phyloP scores from a whole-genome alignment of 169 alveolate genomes.

The Plasmodium coatneyi region DNA sequence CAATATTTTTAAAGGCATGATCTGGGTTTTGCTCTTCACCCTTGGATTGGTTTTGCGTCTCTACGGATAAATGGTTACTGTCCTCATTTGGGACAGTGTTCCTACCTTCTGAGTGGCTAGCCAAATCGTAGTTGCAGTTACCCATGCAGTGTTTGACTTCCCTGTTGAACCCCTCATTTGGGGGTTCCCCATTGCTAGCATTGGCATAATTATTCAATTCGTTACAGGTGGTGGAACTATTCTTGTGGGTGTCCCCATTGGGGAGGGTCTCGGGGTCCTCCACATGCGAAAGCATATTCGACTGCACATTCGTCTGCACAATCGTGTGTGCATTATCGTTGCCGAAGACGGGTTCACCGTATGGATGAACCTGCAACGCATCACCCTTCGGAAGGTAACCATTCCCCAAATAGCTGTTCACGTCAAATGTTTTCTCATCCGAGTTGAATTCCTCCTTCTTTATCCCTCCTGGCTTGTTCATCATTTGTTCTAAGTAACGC shows the following conservation, averaged over 20 bases:
- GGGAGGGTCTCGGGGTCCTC: neutral
- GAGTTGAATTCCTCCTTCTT: neutral
- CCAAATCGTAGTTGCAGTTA: neutral
- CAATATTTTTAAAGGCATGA: conserved; percentile 4
- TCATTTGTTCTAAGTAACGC: neutral
- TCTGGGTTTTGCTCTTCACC: neutral
- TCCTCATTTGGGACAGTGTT: neutral
- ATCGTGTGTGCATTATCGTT: neutral
- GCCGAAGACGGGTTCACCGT: neutral
- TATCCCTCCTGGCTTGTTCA: neutral
- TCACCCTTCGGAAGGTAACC: neutral
- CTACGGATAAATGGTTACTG: neutral
- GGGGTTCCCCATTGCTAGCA: neutral
- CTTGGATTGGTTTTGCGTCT: neutral
- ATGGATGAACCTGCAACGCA: neutral
- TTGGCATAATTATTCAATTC: neutral
- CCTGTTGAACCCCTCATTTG: neutral
- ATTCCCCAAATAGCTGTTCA: neutral
- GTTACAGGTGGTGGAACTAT: neutral
- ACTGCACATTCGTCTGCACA: neutral
- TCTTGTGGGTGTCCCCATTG: neutral
- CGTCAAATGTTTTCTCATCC: neutral
- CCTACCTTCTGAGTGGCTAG: neutral
- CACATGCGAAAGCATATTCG: neutral
- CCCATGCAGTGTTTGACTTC: neutral